phyloP scores from a whole-genome alignment of 2,329 filamentous ascomycete species.

The Cladosporium sphaerospermum region DNA sequence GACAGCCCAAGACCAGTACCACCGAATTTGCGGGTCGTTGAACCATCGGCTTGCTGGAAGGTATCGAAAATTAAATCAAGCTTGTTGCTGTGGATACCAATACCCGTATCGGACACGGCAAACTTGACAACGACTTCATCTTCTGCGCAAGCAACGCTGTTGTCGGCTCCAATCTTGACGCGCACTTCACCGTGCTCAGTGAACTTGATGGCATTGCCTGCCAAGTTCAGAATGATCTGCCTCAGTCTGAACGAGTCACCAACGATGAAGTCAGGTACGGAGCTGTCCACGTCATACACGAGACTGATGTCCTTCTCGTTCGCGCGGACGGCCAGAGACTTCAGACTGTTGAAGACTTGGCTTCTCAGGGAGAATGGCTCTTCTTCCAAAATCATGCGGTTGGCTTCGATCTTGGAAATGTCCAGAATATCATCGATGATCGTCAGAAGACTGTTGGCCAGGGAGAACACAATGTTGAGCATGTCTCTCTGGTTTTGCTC shows the following conservation, averaged over 20 bases:
- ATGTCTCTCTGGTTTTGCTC: slow-evolving; percentile 96
- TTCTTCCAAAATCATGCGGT: slow-evolving; percentile 96
- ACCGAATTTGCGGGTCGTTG: slow-evolving; percentile 91
- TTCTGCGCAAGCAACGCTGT: slow-evolving; percentile 57
- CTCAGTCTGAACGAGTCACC: slow-evolving; percentile 94
- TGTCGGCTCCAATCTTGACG: slow-evolving; percentile 74
- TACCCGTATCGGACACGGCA: slow-evolving; percentile 90
- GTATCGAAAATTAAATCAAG: slow-evolving; percentile 97
- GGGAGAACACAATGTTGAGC: slow-evolving; percentile 95
- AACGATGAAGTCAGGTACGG: slow-evolving; percentile 89
- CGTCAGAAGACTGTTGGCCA: slow-evolving; percentile 88
- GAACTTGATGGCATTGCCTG: slow-evolving; percentile 98
- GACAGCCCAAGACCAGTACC: slow-evolving; percentile 90
- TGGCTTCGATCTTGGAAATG: slow-evolving; percentile 78
- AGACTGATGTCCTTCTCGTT: slow-evolving; percentile 93
- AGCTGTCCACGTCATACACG: slow-evolving; percentile 87
- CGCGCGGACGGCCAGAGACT: slow-evolving; percentile 92
- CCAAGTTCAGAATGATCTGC: slow-evolving; percentile 94
- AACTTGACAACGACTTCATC: slow-evolving; percentile 94
- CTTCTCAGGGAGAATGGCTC: slow-evolving; percentile 92
- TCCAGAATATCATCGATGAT: slow-evolving; percentile 79
- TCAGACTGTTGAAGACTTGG: slow-evolving; percentile 94
- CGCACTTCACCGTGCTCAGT: slow-evolving; percentile 95
- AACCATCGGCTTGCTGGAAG: slow-evolving; percentile 96
- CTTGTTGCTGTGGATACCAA: slow-evolving; percentile 92